A percentile compares a stretch with the other conserved stretches of the same genome.
phyloP scores from a whole-genome alignment of 805 yeast genomes.

The Candida dajiaensis region DNA sequence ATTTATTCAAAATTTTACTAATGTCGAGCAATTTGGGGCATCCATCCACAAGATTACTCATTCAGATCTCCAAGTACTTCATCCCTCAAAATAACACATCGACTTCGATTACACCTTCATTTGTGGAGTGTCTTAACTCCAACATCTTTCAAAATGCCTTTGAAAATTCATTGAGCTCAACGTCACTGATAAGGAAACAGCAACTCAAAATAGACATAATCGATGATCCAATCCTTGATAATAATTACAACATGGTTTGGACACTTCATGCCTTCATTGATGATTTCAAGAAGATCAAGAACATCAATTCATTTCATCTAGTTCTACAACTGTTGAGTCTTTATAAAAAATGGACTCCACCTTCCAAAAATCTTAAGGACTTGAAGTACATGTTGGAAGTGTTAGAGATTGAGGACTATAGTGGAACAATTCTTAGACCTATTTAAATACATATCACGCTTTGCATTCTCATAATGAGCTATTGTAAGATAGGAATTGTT shows the following conservation, averaged over 20 bases:
- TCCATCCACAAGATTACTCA: constrained; percentile 34
- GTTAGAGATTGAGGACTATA: constrained; percentile 20
- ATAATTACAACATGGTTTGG: constrained; percentile 37
- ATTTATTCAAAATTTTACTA: constrained; percentile 40
- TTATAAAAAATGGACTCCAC: constrained; percentile 17
- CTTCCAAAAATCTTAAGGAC: constrained; percentile 11
- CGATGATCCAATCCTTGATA: constrained; percentile 19
- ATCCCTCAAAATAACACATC: constrained; percentile 26
- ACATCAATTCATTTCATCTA: constrained; percentile 23
- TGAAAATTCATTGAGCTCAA: constrained; percentile 22
- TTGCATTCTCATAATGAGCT: too few relatives aligned
- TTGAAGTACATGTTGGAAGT: constrained; percentile 23
- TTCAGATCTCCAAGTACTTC: constrained; percentile 40
- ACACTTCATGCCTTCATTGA: constrained; percentile 34
- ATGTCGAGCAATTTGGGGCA: constrained; percentile 46
- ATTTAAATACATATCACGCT: background rate
- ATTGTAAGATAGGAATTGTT: too few relatives aligned
- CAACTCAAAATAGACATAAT: background rate
- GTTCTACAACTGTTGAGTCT: constrained; percentile 5
- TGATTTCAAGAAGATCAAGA: constrained; percentile 27
- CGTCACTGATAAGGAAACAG: constrained; percentile 16
- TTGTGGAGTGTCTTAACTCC: constrained; percentile 21
- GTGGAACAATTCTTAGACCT: constrained; percentile 3
- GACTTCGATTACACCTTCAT: constrained; percentile 1
- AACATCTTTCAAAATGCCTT: constrained; percentile 23